Evolutionary conservation across 73 alveolate genomes (phyloP).

Genomic region (Durusdinium trenchii): DNA sequence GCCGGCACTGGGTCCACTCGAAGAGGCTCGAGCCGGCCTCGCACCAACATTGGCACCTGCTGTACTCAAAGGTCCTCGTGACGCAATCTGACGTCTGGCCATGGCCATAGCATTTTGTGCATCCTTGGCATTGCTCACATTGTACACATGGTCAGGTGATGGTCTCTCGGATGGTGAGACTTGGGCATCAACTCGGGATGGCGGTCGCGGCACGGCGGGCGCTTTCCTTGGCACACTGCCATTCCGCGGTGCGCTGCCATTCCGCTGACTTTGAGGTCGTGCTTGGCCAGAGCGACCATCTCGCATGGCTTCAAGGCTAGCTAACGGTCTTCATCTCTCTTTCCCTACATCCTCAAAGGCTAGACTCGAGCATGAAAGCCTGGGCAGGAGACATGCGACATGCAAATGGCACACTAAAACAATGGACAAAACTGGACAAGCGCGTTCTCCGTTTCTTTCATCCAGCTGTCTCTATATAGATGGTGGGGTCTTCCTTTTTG

Average conservation of each 20-base stretch:
- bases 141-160: conserved; percentile 84
- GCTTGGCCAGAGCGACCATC: neutral
- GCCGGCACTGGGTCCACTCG: conserved; percentile 70
- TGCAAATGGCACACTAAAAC: too few species aligned
- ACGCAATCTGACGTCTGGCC: neutral
- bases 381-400: too few species aligned
- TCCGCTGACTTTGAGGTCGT: conserved; percentile 53
- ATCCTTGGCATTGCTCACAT: conserved; percentile 83
- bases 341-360: too few species aligned
- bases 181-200: conserved; percentile 70
- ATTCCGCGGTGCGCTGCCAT: conserved; percentile 40
- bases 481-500: too few species aligned
- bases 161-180: conserved; percentile 6
- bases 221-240: conserved; percentile 59
- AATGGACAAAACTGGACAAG: too few species aligned
- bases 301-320: conserved; percentile 27
- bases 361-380: too few species aligned
- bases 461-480: too few species aligned
- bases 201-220: conserved; percentile 65
- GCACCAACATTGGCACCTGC: conserved; percentile 41
- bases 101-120: conserved; percentile 10
- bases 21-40: conserved; percentile 28
- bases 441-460: too few species aligned
- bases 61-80: conserved; percentile 57
- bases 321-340: too few species aligned